Evolutionary conservation across 2,329 filamentous ascomycete genomes (phyloP).

Genomic region (Coccinonectria pachysandricola): DNA sequence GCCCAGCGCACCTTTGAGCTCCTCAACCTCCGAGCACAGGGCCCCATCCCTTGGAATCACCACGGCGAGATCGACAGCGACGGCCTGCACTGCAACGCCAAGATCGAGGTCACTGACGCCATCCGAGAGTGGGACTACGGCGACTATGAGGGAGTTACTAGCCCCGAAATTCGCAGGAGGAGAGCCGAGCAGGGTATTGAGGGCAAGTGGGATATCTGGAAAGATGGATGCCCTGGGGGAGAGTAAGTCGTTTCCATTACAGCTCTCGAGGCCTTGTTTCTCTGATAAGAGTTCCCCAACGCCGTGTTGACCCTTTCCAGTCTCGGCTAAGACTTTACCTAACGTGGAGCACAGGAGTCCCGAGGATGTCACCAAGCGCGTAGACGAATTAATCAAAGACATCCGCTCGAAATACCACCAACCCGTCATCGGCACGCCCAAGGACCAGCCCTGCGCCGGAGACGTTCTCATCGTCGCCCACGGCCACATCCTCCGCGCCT

Average conservation of each 20-base stretch:
- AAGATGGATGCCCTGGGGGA: constrained; percentile 75
- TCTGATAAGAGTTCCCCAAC: too few relatives aligned
- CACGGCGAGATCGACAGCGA: constrained; percentile 30
- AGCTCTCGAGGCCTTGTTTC: too few relatives aligned
- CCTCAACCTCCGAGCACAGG: constrained; percentile 61
- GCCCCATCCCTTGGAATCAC: constrained; percentile 58
- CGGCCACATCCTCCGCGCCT: constrained; percentile 78
- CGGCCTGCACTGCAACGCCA: constrained; percentile 42
- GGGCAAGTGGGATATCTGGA: constrained; percentile 74
- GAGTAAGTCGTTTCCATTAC: constrained; percentile 52
- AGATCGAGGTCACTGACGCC: constrained; percentile 57
- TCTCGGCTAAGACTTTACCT: constrained; percentile 1
- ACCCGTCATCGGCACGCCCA: constrained; percentile 46
- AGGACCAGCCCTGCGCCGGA: constrained; percentile 26
- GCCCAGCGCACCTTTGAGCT: constrained; percentile 88
- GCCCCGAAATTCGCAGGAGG: constrained; percentile 51
- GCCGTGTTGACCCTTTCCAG: too few relatives aligned
- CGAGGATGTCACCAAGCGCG: constrained; percentile 57
- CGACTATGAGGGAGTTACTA: constrained; percentile 74
- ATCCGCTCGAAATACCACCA: constrained; percentile 58
- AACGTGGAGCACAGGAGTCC: constrained; percentile 44
- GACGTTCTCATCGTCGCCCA: constrained; percentile 64
- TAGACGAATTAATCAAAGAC: constrained; percentile 67
- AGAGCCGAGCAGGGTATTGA: constrained; percentile 46
- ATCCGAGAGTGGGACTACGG: constrained; percentile 85